Evolutionary conservation across 2,329 filamentous ascomycete species (phyloP).

Genomic region (Ophiostoma piceae): DNA sequence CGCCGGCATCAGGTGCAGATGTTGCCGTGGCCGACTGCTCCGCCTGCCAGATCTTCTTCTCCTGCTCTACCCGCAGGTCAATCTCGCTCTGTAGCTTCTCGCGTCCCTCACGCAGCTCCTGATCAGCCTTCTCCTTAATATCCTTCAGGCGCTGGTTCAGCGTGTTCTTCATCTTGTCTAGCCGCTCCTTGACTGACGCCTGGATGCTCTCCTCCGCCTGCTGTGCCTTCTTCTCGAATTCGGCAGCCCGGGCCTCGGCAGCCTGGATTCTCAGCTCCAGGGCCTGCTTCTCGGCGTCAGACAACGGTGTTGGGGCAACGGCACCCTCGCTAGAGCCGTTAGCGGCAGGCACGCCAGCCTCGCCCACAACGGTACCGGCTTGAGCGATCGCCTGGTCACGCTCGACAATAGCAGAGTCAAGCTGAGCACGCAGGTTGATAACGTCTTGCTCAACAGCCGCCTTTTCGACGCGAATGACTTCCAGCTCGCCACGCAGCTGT

Average conservation of each 20-base stretch:
- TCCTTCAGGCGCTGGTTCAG: constrained; percentile 68
- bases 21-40: constrained; percentile 39
- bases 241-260: constrained; percentile 57
- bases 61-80: constrained; percentile 53
- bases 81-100: constrained; percentile 46
- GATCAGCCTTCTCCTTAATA: constrained; percentile 49
- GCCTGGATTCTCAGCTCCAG: constrained; percentile 58
- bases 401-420: constrained; percentile 58
- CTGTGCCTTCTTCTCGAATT: constrained; percentile 58
- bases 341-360: constrained; percentile 23
- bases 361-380: constrained; percentile 28
- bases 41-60: constrained; percentile 57
- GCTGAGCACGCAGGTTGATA: constrained; percentile 49
- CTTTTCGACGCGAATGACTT: constrained; percentile 62
- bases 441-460: constrained; percentile 61
- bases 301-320: constrained; percentile 33
- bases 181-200: constrained; percentile 57
- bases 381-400: constrained; percentile 55
- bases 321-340: not conserved
- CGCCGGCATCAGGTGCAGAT: not conserved
- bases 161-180: constrained; percentile 63
- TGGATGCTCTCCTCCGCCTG: constrained; percentile 60
- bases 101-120: constrained; percentile 48
- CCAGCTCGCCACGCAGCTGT: constrained; percentile 56
- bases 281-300: constrained; percentile 54